Percentiles rank a stretch among this genome's conserved stretches.
Conservation (phyloP, 1,284 basidiomycete species). For the Marasmius sp. region DNA sequence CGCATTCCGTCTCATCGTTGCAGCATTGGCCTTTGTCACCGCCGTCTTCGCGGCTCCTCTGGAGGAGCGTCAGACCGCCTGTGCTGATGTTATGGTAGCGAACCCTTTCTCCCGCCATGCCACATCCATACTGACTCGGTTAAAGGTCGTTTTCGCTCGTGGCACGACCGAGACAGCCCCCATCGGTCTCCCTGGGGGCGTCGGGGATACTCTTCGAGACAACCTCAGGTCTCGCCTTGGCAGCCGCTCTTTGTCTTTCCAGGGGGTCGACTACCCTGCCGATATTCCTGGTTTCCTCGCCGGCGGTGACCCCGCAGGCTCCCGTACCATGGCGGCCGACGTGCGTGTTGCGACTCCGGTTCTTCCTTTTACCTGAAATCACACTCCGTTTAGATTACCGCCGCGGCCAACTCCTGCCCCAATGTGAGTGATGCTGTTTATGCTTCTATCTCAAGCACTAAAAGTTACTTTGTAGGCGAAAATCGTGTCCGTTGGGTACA, state of each 20-base stretch:
- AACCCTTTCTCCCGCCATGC: background rate
- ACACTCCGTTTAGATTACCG: background rate
- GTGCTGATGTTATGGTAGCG: slow-evolving; percentile 1
- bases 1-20: background rate
- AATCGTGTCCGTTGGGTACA: background rate
- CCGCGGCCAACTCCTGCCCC: background rate
- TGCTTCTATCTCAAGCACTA: background rate
- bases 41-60: background rate
- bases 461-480: background rate
- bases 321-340: background rate
- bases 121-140: background rate
- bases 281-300: background rate
- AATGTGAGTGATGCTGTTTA: background rate
- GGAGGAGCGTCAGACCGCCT: background rate
- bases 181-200: background rate
- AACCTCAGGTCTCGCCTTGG: background rate
- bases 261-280: background rate
- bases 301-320: background rate
- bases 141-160: background rate
- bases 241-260: background rate
- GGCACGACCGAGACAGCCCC: background rate
- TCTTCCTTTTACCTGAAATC: background rate
- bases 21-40: background rate
- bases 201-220: background rate
- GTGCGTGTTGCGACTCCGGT: background rate